Evolutionary conservation across 2,329 filamentous ascomycete genomes (phyloP), one percentile per base, ranked within the genome.

Genomic region (Albophoma yamanashiensis): DNA sequence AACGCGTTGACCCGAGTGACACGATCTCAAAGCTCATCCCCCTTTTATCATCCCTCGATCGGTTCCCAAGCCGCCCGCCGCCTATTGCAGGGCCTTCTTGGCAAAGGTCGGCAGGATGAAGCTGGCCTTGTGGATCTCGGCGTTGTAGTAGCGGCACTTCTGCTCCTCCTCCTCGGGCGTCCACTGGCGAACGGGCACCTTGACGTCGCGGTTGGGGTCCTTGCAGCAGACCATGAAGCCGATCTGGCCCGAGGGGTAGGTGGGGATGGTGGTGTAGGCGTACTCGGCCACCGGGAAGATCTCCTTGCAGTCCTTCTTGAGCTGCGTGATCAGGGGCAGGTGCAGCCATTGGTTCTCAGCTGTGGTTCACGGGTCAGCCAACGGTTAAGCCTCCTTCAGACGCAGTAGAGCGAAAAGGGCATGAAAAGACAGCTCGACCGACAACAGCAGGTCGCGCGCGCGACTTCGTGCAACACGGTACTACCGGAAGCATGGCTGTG

Each of bases 181-280:
- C 88, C 92, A 96, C 69, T 78, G 82, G 72, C 94, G 89, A 64
- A 97, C 73, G 59, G 94, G 94, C 77, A 87, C 89, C 76, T 84
- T 91, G 73, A 97, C 84, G 78, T 99, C 84, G 75, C 87, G 85
- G 73, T 78, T 86, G 74, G 86, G 80, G 74, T 97, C 93, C 86
- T 99, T 97, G 88, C 84, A 90, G 87, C 94, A 97, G 73, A 99
- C 91, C 92, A 99, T 97, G 88, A 99, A 99, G 74, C 94, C 94
- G 72, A 99, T 99, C 82, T 99, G 94, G 74, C 94, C 94, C 60
- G 91, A 96, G 67, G 94, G 94, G 83, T 99, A 99, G 73, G 94
- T 99, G 62, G 94, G 94, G 77, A 99, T 99, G 70, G 93, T 97
- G 72, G 93, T 97, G 85, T 97, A 99, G 69, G 90, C 94, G 80